phyloP scores from a whole-genome alignment of 768 basidiomycete genomes.

The Roridomyces roridus region DNA sequence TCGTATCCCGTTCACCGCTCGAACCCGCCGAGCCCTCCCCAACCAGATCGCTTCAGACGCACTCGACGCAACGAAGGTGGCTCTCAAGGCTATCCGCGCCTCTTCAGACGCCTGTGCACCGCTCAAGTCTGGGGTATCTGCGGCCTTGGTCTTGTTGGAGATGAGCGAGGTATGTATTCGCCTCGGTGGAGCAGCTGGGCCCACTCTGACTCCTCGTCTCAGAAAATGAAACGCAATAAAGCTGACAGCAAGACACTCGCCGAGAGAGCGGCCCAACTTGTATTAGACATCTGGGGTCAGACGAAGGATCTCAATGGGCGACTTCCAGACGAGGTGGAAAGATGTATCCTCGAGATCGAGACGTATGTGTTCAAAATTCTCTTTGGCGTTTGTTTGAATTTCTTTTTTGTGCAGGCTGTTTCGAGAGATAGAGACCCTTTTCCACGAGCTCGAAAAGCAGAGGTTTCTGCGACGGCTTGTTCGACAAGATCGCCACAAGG shows the following conservation, averaged over 20 bases:
- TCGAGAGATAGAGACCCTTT: not conserved
- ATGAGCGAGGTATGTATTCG: not conserved
- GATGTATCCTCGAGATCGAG: conserved; percentile 2
- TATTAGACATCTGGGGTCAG: conserved; percentile 5
- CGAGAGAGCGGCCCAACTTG: not conserved
- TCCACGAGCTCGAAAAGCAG: not conserved
- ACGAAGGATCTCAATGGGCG: not conserved
- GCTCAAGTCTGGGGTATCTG: not conserved
- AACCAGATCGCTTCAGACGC: no score
- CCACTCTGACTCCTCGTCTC: no score
- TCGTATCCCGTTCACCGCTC: no score
- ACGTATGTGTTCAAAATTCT: not conserved
- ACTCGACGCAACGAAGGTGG: no score
- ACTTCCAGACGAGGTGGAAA: conserved; percentile 3
- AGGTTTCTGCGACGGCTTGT: not conserved
- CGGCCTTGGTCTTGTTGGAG: not conserved
- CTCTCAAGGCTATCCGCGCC: no score
- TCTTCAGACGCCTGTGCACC: not conserved
- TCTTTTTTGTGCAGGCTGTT: not conserved
- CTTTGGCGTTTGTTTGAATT: not conserved
- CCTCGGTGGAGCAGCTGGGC: not conserved
- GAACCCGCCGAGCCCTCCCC: no score
- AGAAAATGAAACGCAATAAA: conserved; percentile 20
- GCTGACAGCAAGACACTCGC: conserved; percentile 1
- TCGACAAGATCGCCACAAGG: conserved; percentile 1